phyloP scores from a whole-genome alignment of 495 filamentous ascomycete genomes.

The Evansstolkia leycettana region DNA sequence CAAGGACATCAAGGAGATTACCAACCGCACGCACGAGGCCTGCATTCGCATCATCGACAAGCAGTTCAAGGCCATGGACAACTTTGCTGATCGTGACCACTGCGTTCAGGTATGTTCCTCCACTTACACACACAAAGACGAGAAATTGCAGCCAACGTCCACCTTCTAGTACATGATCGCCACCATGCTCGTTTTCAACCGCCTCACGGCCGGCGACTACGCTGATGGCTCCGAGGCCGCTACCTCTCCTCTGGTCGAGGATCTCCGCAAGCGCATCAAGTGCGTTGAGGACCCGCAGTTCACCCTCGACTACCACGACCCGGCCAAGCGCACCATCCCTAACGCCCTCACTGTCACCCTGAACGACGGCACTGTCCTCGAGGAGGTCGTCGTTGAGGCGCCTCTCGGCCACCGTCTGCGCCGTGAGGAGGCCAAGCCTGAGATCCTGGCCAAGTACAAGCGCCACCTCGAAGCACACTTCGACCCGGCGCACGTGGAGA shows the following conservation, averaged over 20 bases:
- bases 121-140: background rate
- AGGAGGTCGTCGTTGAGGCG: conserved; percentile 89
- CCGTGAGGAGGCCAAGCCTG: conserved; percentile 92
- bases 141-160: too few relatives aligned
- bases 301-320: conserved; percentile 89
- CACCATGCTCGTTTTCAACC: conserved; percentile 88
- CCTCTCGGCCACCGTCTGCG: conserved; percentile 86
- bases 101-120: conserved; percentile 62
- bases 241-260: conserved; percentile 77
- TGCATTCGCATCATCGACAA: conserved; percentile 99
- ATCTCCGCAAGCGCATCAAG: conserved; percentile 77
- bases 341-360: conserved; percentile 90
- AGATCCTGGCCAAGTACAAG: conserved; percentile 90
- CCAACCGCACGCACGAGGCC: conserved; percentile 93
- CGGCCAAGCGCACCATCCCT: conserved; percentile 82
- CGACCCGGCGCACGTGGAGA: conserved; percentile 56
- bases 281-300: conserved; percentile 95
- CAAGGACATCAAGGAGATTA: conserved; percentile 84
- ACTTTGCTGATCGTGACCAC: conserved; percentile 98
- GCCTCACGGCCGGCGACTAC: conserved; percentile 85
- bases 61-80: conserved; percentile 99
- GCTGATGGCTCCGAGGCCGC: conserved; percentile 83
- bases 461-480: conserved; percentile 81
- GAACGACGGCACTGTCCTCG: conserved; percentile 86
- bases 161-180: conserved; percentile 87